phyloP scores from a whole-genome alignment of 192 early-diverging fungal species.

The Diversispora epigaea region DNA sequence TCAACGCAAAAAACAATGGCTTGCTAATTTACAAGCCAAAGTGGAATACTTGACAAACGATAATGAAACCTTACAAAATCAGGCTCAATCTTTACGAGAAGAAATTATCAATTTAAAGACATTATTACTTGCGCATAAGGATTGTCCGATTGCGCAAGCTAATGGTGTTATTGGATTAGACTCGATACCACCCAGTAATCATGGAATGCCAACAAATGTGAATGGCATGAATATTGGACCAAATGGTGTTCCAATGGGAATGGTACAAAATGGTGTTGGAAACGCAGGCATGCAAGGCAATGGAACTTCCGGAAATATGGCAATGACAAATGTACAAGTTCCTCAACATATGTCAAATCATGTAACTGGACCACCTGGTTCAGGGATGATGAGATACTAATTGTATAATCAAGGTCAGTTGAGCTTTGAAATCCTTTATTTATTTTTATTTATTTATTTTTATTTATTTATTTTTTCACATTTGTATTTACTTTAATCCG shows the following conservation, averaged over 20 bases:
- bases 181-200: slow-evolving; percentile 33
- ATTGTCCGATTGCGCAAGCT: slow-evolving; percentile 69
- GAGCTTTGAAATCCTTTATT: no score
- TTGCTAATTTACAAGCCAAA: slow-evolving; percentile 73
- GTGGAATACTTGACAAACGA: slow-evolving; percentile 63
- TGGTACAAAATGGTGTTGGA: slow-evolving; percentile 24
- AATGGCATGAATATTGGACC: slow-evolving; percentile 8
- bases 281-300: not conserved
- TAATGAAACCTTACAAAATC: slow-evolving; percentile 62
- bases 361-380: slow-evolving; percentile 25
- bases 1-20: slow-evolving; percentile 91
- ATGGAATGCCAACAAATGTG: slow-evolving; percentile 15
- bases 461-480: no score
- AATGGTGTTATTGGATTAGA: slow-evolving; percentile 64
- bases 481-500: no score
- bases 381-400: slow-evolving; percentile 26
- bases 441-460: no score
- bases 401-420: not conserved
- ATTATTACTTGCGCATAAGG: slow-evolving; percentile 72
- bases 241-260: slow-evolving; percentile 22
- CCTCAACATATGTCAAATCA: slow-evolving; percentile 29
- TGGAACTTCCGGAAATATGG: slow-evolving; percentile 10
- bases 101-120: slow-evolving; percentile 75
- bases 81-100: slow-evolving; percentile 64
- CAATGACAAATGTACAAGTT: slow-evolving; percentile 9